Base-by-base conservation (phyloP, 2,329 filamentous ascomycete genomes). In the Penicillium brasilianum region DNA sequence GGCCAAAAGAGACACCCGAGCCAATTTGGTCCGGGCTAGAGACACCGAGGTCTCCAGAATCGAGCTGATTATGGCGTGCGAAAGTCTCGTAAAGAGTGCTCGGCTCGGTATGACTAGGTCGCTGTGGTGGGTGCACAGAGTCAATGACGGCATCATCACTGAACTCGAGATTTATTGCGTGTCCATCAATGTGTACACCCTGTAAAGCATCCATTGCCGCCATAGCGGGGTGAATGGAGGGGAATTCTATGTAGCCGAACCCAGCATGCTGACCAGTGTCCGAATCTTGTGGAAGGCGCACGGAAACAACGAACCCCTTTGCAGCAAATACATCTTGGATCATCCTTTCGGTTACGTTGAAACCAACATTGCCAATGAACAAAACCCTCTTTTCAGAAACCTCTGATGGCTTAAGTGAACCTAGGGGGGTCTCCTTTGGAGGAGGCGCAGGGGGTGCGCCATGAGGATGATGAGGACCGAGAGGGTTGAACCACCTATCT, bases 311-410 rank as follows among this genome's bases (percentile, higher is more conserved):
- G 50, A 78, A 79, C 0, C 76, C 76, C 55, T 74, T 72, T 2
- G 74, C 72, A 41, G 71, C 69, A 61, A 80, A 77, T 9, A 77
- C 74, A 59, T 76, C 71, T 57, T 65, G 64, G 20, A 80, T 72
- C 53, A 72, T 74, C 48, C 66, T 69, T 53, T 75, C 73, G 22
- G 72, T 76, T 18, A 77, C 77, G n/a, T 72, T 70, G 57, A 72
- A 74, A 10, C 75, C 74, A n/a, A 80, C 65, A 58, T 79, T 79
- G 3, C 77, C 76, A 53, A 80, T 72, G 56, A 80, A 79, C 30
- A 80, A 64, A 9, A 67, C 70, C 36, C 65, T 68, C 13, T 63
- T 60, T 36, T 28, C 60, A 36, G 58, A 20, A 22, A 39, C 28
- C 4, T 41, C 36, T 8, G 59, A 46, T 55, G 59, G 4, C n/a